phyloP scores from a whole-genome alignment of 2,329 filamentous ascomycete species.

The Blastomyces gilchristii region DNA sequence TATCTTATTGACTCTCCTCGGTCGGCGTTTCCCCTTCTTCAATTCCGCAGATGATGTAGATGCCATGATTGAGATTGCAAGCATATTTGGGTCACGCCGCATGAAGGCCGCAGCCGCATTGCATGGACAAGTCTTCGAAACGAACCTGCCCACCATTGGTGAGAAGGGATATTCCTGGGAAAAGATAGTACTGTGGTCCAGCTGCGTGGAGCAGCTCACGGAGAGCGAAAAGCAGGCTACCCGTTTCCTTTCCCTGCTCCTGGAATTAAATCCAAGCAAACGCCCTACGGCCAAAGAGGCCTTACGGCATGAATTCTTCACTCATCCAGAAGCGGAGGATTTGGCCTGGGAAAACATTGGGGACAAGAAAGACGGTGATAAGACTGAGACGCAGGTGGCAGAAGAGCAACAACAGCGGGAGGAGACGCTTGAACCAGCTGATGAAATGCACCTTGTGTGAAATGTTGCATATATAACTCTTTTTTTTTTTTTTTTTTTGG shows the following conservation, averaged over 20 bases:
- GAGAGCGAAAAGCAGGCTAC: constrained; percentile 38
- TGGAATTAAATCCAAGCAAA: constrained; percentile 37
- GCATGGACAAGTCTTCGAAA: constrained; percentile 87
- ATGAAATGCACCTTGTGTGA: constrained; percentile 16
- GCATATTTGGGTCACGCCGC: constrained; percentile 74
- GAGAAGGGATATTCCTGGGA: constrained; percentile 77
- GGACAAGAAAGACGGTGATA: not conserved
- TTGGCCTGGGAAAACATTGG: constrained; percentile 12
- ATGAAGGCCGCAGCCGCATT: constrained; percentile 76
- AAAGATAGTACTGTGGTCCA: constrained; percentile 93
- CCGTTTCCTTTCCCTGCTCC: constrained; percentile 32
- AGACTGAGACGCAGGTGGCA: not conserved
- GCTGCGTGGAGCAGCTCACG: constrained; percentile 56
- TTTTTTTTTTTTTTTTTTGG: too few relatives aligned
- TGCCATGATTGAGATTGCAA: constrained; percentile 92
- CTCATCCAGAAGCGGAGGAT: constrained; percentile 25
- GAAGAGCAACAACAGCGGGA: constrained; percentile 5
- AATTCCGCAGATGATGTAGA: constrained; percentile 98
- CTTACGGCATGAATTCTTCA: constrained; percentile 38
- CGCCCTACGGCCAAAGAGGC: constrained; percentile 36
- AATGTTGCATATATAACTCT: not conserved
- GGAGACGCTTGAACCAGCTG: constrained; percentile 8
- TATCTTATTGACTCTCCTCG: constrained; percentile 91
- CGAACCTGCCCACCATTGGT: constrained; percentile 81
- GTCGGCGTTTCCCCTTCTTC: constrained; percentile 92